These are phyloP conservation scores for Ogataea ramenticola DNA, from an alignment of 805 yeast species.

Conservation along the genomic window DNA sequence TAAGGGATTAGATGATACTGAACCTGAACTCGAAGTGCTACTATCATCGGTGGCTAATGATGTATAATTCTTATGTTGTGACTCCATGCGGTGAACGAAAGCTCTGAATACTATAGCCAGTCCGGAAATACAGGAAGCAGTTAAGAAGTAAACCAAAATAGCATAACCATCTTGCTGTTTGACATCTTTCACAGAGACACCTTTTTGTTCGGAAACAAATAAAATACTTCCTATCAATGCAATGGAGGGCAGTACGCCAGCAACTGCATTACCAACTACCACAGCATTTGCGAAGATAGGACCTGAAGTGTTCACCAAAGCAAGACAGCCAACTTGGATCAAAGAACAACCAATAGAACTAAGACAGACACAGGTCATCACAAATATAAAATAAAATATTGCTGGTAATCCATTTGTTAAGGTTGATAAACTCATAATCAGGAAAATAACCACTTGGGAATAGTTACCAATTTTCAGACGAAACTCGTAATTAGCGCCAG, in stretches of 20 bases:
- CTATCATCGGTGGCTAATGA: not conserved
- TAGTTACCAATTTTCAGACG: conserved; percentile 57
- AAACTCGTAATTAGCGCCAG: conserved; percentile 45
- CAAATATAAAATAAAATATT: conserved; percentile 36
- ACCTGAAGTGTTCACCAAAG: conserved; percentile 72
- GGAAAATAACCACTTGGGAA: conserved; percentile 51
- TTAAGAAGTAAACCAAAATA: conserved; percentile 31
- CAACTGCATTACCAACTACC: conserved; percentile 91
- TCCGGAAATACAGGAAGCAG: conserved; percentile 12
- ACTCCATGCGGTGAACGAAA: conserved; percentile 16
- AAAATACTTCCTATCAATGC: conserved; percentile 53
- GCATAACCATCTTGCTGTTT: conserved; percentile 8
- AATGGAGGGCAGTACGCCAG: conserved; percentile 86
- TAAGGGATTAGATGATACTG: not conserved
- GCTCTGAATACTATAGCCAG: conserved; percentile 13
- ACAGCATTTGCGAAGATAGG: conserved; percentile 78
- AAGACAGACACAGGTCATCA: conserved; percentile 56
- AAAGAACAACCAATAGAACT: conserved; percentile 73
- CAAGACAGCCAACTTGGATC: conserved; percentile 88
- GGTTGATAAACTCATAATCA: conserved; percentile 48
- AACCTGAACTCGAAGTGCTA: too few species aligned
- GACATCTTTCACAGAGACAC: conserved; percentile 8
- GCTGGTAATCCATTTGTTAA: conserved; percentile 30
- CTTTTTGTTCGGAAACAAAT: conserved; percentile 13
- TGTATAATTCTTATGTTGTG: conserved; percentile 7